Evolutionary conservation across 345 rosid species (phyloP).

Genomic region (Arabidopsis thaliana): DNA sequence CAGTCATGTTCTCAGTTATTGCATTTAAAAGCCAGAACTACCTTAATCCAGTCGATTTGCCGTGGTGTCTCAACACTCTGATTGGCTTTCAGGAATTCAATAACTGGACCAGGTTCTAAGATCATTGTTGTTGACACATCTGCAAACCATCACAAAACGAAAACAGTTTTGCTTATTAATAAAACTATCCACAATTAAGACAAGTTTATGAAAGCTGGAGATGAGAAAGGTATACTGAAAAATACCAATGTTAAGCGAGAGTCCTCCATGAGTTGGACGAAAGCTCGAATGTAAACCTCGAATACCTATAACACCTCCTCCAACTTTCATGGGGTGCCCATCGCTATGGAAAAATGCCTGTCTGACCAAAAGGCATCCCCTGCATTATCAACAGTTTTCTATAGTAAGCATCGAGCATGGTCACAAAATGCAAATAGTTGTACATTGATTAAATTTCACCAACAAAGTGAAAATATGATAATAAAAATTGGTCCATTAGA

Average conservation of each 20-base stretch:
- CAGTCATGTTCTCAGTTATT: neutral
- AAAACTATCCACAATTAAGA: conserved; percentile 19
- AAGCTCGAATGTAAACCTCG: conserved; percentile 90
- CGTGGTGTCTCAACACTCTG: conserved; percentile 65
- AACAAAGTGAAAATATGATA: conserved; percentile 27
- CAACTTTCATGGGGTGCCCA: conserved; percentile 58
- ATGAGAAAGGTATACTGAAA: conserved; percentile 15
- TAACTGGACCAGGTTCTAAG: conserved; percentile 78
- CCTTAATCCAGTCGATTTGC: conserved; percentile 75
- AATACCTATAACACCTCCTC: conserved; percentile 71
- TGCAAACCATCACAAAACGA: conserved; percentile 38
- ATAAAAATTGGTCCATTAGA: neutral
- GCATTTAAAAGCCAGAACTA: conserved; percentile 37
- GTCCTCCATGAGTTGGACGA: conserved; percentile 79
- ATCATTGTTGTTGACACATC: conserved; percentile 85
- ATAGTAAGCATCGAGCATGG: conserved; percentile 28
- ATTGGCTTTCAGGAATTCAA: conserved; percentile 61
- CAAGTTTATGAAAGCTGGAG: conserved; percentile 11
- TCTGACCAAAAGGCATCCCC: conserved; percentile 88
- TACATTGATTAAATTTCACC: conserved; percentile 5
- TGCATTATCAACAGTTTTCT: conserved; percentile 41
- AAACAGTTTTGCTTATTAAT: conserved; percentile 1
- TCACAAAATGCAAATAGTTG: conserved; percentile 18
- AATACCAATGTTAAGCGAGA: conserved; percentile 83
- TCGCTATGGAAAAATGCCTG: conserved; percentile 80